A percentile compares a stretch with the other conserved stretches of the same genome.
Evolutionary conservation across 257 asterid genomes (phyloP).

Genomic region (Osmanthus fragrans): DNA sequence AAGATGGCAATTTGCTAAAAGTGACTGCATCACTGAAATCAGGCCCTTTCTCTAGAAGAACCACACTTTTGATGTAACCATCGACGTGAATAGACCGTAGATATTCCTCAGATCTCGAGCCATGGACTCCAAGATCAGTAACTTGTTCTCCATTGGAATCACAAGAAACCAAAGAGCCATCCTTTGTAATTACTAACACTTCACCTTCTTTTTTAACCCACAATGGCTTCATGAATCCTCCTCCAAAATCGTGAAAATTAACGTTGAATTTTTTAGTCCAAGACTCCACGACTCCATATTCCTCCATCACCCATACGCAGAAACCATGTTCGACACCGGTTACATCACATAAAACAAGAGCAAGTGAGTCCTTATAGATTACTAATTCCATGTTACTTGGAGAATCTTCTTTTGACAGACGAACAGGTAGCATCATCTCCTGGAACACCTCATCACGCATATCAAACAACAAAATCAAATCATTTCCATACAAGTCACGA

Average conservation of each 20-base stretch:
- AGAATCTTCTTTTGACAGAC: too few species aligned
- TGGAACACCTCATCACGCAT: slow-evolving; percentile 10
- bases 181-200: slow-evolving; percentile 28
- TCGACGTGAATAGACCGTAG: slow-evolving; percentile 32
- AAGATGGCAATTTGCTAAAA: slow-evolving; percentile 18
- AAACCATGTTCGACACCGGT: slow-evolving; percentile 5
- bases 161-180: slow-evolving; percentile 26
- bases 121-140: slow-evolving; percentile 29
- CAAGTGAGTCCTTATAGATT: too few species aligned
- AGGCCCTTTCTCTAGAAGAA: slow-evolving; percentile 32
- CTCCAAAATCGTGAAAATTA: slow-evolving; percentile 16
- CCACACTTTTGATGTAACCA: slow-evolving; percentile 32
- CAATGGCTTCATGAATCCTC: slow-evolving; percentile 34
- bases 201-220: slow-evolving; percentile 38
- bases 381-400: too few species aligned
- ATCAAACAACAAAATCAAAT: slow-evolving; percentile 39
- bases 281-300: slow-evolving; percentile 41
- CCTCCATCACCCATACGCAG: slow-evolving; percentile 51
- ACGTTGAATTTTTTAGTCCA: slow-evolving; percentile 34
- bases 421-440: too few species aligned
- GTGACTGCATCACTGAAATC: slow-evolving; percentile 23
- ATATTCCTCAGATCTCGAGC: slow-evolving; percentile 27
- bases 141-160: slow-evolving; percentile 18
- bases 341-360: too few species aligned
- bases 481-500: not conserved